Evolutionary conservation across 129 eudicot species (phyloP), one percentile per base, ranked within the genome.

Genomic region (Flaveria robusta): DNA sequence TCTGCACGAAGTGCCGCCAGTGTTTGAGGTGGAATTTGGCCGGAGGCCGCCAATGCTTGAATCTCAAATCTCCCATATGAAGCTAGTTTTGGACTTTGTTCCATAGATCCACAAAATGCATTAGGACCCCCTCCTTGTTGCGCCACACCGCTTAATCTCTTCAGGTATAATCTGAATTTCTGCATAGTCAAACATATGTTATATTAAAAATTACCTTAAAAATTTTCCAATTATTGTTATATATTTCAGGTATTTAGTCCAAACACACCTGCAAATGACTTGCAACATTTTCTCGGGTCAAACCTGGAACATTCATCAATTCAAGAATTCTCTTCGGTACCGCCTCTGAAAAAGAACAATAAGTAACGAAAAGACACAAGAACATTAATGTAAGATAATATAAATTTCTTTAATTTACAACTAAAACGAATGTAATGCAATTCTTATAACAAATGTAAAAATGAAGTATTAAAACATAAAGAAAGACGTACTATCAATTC

Each of bases 271-370:
- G 97, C 71, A 92, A 82, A 81, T 92, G 97, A 75, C 97, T 92
- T 14, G 97, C 97, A 42, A 92, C 92, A 47, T 92, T 85, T 79
- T 89, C 97, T 81, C 97, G 76, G 9, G 96, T 89, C 78, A 92
- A 83, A 34, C 91, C 96, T 0, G 90, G 92, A 67, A 82, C 91
- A 77, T 88, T 88, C 96, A 92, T 92, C 83, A 89, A 34, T 76
- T 92, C 97, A 5, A 92, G 93, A 68, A 92, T 89, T 77, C 92
- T 86, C 83, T 89, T 92, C 8, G 97, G 96, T 13, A 87, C 93
- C 42, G 96, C 96, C 82, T 89, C 96, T 90, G 92, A 27, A 79
- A 70, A 37, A 51, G 62, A 84, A n/a, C 12, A 27, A 64, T 29
- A 37, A 62, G 54, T 13, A 64, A 37, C 78, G 14, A 18, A 47